Evolutionary conservation across 345 rosid genomes (phyloP), one percentile per base, ranked within the genome.

Genomic region (Eucalyptus pumila): DNA sequence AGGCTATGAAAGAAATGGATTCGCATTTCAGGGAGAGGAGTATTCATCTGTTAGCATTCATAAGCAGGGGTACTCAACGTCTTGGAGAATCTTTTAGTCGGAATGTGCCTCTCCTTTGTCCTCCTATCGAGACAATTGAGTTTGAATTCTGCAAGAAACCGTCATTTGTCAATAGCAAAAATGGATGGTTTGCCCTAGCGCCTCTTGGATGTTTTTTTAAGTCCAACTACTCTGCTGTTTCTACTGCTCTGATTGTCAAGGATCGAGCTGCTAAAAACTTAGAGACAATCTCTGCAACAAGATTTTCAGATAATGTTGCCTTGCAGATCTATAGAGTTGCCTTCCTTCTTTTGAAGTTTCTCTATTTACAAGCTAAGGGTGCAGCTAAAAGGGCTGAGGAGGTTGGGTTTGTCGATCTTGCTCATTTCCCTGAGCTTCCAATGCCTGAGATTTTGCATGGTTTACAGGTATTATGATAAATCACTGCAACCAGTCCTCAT

Each of bases 361-460:
- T 97, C 45, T 97, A 97, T 93, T 87, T 96, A 89, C 98, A 98
- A 94, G 98, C 98, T 40, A 92, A 95, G 91, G 95, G 96, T 91
- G 97, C 96, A 86, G 96, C 96, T 88, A 94, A 91, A 92, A 93
- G 99, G 92, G 97, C 98, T 19, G 98, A 95, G 89, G 98, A 96
- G 89, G 93, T 96, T 91, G 98, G 96, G 72, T 96, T 94, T 92
- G 93, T 97, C 14, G 98, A 96, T 94, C 95, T 97, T 91, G 94
- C 97, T 89, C 94, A 93, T 91, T 94, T 97, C 92, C 98, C 99
- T 3, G 99, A 97, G 95, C 97, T 98, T 87, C 99, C 99, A 50
- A 95, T 97, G 97, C 99, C 97, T 12, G 97, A 97, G 91, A 97
- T 98, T 87, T 93, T 97, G 86, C 99, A 96, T 85, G 98, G 97